Evolutionary conservation across 2,329 filamentous ascomycete species (phyloP), one percentile per base, ranked within the genome.

Genomic region (Penicillium sp.): DNA sequence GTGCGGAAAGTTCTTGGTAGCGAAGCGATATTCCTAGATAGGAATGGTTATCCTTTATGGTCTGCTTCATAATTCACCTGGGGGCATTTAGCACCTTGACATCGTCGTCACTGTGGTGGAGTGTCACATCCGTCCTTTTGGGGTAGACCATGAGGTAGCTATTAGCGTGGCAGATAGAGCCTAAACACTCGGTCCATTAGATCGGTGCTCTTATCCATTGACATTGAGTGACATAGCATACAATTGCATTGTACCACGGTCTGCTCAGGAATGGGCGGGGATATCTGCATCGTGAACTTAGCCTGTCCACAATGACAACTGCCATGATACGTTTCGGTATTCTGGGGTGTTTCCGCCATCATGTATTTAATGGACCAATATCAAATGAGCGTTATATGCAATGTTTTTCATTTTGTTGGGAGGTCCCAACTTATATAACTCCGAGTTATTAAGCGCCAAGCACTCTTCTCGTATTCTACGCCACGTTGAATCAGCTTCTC

Each of bases 71-170:
- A 7, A 10, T 8, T 12, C 32, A n/a, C 8, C 3, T 23, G 18
- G 20, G 13, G 8, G n/a, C n/a, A 21, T 20, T 12, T 18, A 7
- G 24, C 32, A 58, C 54, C 26, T 61, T 69, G 37, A 67, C 51
- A n/a, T 54, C 54, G 20, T 66, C 57, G 10, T 56, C 55, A 12
- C 55, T 52, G 15, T 53, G 51, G 12, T 59, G 46, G 54, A 62
- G 63, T 18, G 43, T 58, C 26, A 65, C 52, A 45, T 66, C 59
- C 1, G 54, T 44, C 2, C 58, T 54, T 7, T 63, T 34, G 10
- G 61, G 55, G 29, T 67, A 67, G 29, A 68, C 54, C 47, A 65
- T 60, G 2, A 71, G 49, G 48, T 68, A 68, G 23, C 69, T 67
- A 30, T 67, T 68, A 23, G 52, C 55, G 15, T 56, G 29, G 54